These are phyloP conservation scores for Carex cristatella DNA, from an alignment of 176 grass and related monocot genomes.

Conservation along the genomic window DNA sequence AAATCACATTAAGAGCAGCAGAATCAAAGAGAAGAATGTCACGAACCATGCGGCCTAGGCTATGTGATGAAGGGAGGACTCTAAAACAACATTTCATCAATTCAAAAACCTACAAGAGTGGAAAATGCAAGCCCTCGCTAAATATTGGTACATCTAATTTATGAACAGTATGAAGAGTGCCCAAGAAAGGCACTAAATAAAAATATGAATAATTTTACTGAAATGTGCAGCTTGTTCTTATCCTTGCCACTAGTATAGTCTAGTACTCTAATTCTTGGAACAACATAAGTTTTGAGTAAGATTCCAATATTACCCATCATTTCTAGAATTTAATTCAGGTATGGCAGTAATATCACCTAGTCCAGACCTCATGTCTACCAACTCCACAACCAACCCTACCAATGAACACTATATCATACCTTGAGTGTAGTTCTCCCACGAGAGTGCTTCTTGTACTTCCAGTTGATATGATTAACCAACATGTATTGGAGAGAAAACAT, in stretches of 20 bases:
- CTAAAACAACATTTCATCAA: constrained; percentile 70
- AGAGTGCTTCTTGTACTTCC: constrained; percentile 72
- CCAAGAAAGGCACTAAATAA: not conserved
- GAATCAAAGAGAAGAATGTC: constrained; percentile 78
- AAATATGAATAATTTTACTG: not conserved
- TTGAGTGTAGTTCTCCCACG: constrained; percentile 61
- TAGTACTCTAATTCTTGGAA: not conserved
- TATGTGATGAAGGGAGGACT: constrained; percentile 36
- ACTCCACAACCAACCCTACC: not conserved
- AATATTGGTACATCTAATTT: constrained; percentile 7
- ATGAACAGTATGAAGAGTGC: not conserved
- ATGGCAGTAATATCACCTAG: not conserved
- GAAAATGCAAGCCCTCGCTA: not conserved
- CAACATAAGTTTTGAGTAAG: not conserved
- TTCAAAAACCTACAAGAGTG: constrained; percentile 59
- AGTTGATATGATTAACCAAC: constrained; percentile 86
- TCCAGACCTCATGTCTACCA: not conserved
- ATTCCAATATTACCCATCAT: not conserved
- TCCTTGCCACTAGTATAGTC: not conserved
- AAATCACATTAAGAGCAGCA: constrained; percentile 65
- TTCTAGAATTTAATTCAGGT: not conserved
- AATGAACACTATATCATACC: constrained; percentile 27
- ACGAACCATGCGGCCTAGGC: constrained; percentile 51
- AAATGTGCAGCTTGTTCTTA: not conserved
- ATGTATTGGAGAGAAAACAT: constrained; percentile 74